A percentile compares a stretch with the other conserved stretches of the same genome.
Conservation (phyloP, 2,329 filamentous ascomycete species). For the Cryphonectria carpinicola region DNA sequence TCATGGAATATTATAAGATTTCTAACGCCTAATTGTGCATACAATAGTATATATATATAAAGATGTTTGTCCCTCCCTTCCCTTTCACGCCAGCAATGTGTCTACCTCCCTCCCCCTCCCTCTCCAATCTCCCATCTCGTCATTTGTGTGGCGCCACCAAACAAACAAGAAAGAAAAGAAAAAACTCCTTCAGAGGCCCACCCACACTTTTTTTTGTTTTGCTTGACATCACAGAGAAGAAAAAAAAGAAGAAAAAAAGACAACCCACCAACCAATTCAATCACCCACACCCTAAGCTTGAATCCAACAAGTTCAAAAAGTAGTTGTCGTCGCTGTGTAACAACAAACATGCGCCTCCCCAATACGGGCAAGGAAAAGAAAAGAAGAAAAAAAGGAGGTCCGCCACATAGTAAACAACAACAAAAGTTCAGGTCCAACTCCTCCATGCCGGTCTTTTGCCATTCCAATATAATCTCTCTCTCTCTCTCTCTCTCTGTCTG, state of each 20-base stretch:
- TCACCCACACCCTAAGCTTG: not conserved
- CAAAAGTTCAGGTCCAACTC: not conserved
- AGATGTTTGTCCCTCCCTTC: not conserved
- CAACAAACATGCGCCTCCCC: not conserved
- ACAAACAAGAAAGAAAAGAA: too few species aligned
- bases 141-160: conserved; percentile 1
- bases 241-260: not conserved
- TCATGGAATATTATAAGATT: not conserved
- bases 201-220: not conserved
- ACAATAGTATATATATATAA: not conserved
- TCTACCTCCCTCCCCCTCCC: not conserved
- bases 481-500: too few species aligned
- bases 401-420: not conserved
- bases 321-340: not conserved
- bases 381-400: not conserved
- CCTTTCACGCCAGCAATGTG: not conserved
- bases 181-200: not conserved
- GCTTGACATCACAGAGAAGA: not conserved
- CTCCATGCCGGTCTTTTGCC: conserved; percentile 1
- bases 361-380: not conserved
- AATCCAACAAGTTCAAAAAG: not conserved
- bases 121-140: not conserved
- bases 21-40: conserved; percentile 2
- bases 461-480: not conserved
- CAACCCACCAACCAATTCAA: not conserved